Conservation (phyloP, 306 rosid genomes). For the Cucurbita argyrosperma region DNA sequence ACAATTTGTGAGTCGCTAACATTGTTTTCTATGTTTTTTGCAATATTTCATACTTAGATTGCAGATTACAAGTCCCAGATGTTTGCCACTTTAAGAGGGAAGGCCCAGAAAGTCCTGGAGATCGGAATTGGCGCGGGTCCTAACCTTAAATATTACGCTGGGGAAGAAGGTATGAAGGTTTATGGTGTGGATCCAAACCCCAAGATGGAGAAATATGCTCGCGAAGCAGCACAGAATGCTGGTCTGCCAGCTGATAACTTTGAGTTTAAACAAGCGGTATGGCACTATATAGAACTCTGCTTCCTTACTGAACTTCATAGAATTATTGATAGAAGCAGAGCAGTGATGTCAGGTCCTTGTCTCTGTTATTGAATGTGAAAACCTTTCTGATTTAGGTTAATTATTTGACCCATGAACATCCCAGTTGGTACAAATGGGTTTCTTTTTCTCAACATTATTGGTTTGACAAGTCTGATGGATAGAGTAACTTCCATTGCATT, state of each 20-base stretch:
- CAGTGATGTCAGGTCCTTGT: not conserved
- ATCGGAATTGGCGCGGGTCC: constrained; percentile 86
- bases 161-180: constrained; percentile 31
- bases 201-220: constrained; percentile 81
- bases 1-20: not conserved
- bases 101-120: constrained; percentile 58
- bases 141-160: constrained; percentile 53
- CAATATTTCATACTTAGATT: constrained; percentile 28
- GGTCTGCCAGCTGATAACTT: constrained; percentile 51
- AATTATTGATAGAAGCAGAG: not conserved
- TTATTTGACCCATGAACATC: not conserved
- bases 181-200: constrained; percentile 68
- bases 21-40: not conserved
- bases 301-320: not conserved
- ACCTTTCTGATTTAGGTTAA: not conserved
- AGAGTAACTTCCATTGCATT: not conserved
- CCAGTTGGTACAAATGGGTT: not conserved
- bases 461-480: not conserved
- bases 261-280: constrained; percentile 67
- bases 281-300: constrained; percentile 6
- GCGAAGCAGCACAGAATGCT: constrained; percentile 35
- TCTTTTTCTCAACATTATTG: not conserved
- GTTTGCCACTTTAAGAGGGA: constrained; percentile 49
- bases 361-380: not conserved
- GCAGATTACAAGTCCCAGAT: constrained; percentile 53